Conservation (phyloP, 352 stramenopile species). For the Pythium apleroticum region DNA sequence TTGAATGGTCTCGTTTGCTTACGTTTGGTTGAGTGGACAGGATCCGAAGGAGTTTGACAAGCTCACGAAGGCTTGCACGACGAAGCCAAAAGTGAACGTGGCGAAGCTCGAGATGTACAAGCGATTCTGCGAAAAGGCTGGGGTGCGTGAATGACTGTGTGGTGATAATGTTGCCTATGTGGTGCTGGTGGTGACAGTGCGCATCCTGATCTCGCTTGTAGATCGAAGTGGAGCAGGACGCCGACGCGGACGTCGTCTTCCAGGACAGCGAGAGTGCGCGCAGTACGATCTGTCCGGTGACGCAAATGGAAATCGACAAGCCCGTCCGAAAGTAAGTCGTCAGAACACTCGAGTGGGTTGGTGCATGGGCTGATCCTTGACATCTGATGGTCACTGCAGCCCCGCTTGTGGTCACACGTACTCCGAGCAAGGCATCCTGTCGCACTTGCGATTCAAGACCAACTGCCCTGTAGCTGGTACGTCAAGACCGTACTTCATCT, state of each 20-base stretch:
- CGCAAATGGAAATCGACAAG: slow-evolving; percentile 78
- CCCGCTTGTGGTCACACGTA: slow-evolving; percentile 78
- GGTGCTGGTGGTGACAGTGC: not conserved
- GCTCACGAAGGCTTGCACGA: slow-evolving; percentile 50
- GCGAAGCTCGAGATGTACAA: slow-evolving; percentile 76
- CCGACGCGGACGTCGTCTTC: slow-evolving; percentile 75
- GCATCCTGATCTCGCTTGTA: slow-evolving; percentile 23
- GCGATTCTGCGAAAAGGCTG: slow-evolving; percentile 72
- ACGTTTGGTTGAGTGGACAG: slow-evolving; percentile 12
- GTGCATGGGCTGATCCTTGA: not conserved
- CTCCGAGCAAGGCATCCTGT: slow-evolving; percentile 70
- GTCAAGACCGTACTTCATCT: slow-evolving; percentile 1
- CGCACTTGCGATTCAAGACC: slow-evolving; percentile 68
- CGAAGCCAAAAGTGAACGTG: slow-evolving; percentile 55
- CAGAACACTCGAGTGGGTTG: not conserved
- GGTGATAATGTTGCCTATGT: not conserved
- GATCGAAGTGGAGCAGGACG: slow-evolving; percentile 74
- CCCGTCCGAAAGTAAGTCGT: slow-evolving; percentile 66
- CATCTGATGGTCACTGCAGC: slow-evolving; percentile 26
- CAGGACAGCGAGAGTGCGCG: slow-evolving; percentile 76
- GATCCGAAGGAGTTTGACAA: slow-evolving; percentile 59
- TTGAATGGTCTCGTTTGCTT: not conserved
- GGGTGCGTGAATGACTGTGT: slow-evolving; percentile 36
- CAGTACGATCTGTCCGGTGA: slow-evolving; percentile 79
- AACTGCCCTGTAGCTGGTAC: slow-evolving; percentile 79